Evolutionary conservation across 176 grass and related monocot genomes (phyloP).

Genomic region (Hordeum marinum): DNA sequence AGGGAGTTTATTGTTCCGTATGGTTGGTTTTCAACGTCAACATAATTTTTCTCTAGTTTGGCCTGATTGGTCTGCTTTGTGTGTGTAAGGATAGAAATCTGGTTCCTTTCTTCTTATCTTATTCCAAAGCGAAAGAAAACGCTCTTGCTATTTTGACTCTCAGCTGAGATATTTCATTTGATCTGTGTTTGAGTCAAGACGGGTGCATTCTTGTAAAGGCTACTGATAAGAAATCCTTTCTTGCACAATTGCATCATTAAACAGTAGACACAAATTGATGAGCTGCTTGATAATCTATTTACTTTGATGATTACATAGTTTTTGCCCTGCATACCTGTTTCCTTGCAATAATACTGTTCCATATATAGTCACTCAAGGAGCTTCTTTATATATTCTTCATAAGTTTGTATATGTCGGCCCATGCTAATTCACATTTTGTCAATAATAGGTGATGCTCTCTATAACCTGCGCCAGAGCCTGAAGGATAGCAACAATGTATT

Average conservation of each 20-base stretch:
- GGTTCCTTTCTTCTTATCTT: not conserved
- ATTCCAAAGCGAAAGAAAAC: not conserved
- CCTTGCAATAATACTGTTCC: not conserved
- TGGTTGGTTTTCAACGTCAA: not conserved
- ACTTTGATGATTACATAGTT: not conserved
- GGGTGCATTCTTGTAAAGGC: not conserved
- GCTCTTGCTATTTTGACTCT: slow-evolving; percentile 6
- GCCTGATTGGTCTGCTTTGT: not conserved
- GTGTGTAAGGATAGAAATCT: not conserved
- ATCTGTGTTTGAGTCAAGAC: not conserved
- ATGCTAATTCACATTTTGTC: not conserved
- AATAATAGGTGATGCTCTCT: slow-evolving; percentile 66
- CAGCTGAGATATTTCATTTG: not conserved
- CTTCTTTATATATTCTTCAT: not conserved
- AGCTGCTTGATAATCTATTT: not conserved
- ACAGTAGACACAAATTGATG: slow-evolving; percentile 1
- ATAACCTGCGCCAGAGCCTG: slow-evolving; percentile 51
- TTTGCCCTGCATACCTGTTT: not conserved
- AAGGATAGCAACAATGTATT: slow-evolving; percentile 55
- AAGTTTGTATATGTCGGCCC: not conserved
- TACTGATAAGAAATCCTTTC: not conserved
- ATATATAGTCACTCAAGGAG: not conserved
- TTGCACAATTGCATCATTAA: not conserved
- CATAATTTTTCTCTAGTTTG: not conserved
- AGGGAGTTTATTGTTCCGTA: not conserved